Base-by-base conservation (phyloP, 768 basidiomycete species). In the Termitomyces sp. region DNA sequence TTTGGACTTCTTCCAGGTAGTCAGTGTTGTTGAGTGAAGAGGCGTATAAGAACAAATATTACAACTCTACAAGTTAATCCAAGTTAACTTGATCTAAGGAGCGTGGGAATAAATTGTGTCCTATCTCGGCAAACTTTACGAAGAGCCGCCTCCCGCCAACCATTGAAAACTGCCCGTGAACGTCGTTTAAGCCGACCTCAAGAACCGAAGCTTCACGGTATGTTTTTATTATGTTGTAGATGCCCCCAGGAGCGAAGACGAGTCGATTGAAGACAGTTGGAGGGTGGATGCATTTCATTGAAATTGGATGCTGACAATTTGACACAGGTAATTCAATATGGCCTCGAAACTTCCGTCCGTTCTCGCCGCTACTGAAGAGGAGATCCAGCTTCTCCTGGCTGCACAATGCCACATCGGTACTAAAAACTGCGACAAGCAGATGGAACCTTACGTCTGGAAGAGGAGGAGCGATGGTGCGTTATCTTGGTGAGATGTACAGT, bases 391-490 rank as follows among this genome's bases (percentile, higher is more conserved):
- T 68, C 84, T 98, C 71, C 84, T 98, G 63, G 88, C 95, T 72
- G 97, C 97, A 25, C 93, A 98, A 82, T 90, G 88, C 76, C 96
- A 98, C 74, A 90, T 98, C 66, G 96, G 96, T 74, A 94, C 90
- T 67, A 98, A 98, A 91, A 97, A 98, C 80, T 96, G 95, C 82
- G 96, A 98, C 76, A 97, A 95, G 87, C 91, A 95, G 77, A 99
- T 99, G 97, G 87, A 91, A 72, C 83, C 92, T 59, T 99, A 99
- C 77, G 93, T 99, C 78, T 98, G 89, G 89, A 98, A 96, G 83
- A 83, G 96, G 75, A 86, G 97, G 72, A 74, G 88, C 64, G 97
- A 99, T 78, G 97, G 97, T 96, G 70, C 76, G 91, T 76, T 37
- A 31, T 15, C 50, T 46, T 60, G 37, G 56, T 29, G 59, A 38